Base-by-base conservation (phyloP, 805 yeast species). In the Nakazawaea ernobii region DNA sequence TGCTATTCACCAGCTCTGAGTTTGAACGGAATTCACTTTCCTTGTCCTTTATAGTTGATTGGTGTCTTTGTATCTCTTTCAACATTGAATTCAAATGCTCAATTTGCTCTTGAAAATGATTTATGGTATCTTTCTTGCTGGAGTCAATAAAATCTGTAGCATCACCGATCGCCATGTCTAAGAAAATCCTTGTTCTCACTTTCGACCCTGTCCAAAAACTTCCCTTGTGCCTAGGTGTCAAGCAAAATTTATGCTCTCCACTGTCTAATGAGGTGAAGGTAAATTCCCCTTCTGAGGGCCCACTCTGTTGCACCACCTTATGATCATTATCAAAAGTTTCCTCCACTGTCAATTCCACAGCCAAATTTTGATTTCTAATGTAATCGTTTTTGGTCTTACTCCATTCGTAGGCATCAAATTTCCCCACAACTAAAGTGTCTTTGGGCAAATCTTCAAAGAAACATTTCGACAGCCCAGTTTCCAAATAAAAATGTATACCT, bases 351-450 rank as follows among this genome's bases (percentile, higher is more conserved):
- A 85, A 76, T 56, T 77, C 81, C 46, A 88, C 69, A 43, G 72
- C 77, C 58, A 88, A 65, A 43, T 77, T 74, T n/a, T 72, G 67
- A 53, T 77, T 80, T 45, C 74, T 73, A 57, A 72, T 69, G 60
- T 73, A 81, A 36, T 73, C 74, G 39, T 67, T 58, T 7, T 74
- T 64, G 32, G 67, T 63, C 15, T 73, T 72, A 55, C 77, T 73
- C 51, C 66, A 73, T 56, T 85, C 90, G 61, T 75, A 75, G 3
- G 87, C 86, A 54, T 84, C 84, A 55, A 86, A 80, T 58, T 75
- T 74, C 49, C 92, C 96, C 49, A 86, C 86, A 20, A 91, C 84
- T 49, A 92, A 74, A n/a, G 95, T 80, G 55, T 82, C 86, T 53
- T 75, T 72, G 14, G 87, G 81, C 51, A 92, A 71, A 51, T 86